phyloP scores from a whole-genome alignment of 371 early-diverging fungal species.

The Mortierella sp. region DNA sequence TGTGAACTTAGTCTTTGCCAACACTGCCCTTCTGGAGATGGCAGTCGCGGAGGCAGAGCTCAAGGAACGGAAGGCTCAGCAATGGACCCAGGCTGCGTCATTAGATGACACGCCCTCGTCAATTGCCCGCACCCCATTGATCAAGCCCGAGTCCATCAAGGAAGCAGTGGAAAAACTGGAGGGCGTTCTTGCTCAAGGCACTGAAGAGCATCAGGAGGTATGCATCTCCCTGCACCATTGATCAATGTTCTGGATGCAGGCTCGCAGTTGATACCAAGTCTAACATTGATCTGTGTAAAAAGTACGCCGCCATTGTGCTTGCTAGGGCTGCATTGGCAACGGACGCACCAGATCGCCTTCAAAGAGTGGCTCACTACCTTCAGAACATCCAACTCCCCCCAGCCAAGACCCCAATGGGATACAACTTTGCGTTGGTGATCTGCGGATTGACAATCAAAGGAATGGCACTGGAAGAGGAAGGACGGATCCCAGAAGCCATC shows the following conservation, averaged over 20 bases:
- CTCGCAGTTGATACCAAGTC: too few relatives aligned
- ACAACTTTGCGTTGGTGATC: conserved; percentile 61
- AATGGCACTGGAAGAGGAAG: conserved; percentile 64
- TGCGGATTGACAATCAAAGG: conserved; percentile 68
- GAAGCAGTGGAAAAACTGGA: conserved; percentile 43
- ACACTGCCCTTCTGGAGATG: conserved; percentile 48
- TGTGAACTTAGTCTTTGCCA: conserved; percentile 25
- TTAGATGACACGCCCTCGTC: conserved; percentile 49
- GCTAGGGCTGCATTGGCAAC: conserved; percentile 47
- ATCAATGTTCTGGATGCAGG: not conserved
- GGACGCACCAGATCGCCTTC: conserved; percentile 45
- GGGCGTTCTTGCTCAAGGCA: conserved; percentile 24
- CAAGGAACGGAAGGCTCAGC: conserved; percentile 16
- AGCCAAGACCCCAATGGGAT: conserved; percentile 56
- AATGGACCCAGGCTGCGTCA: conserved; percentile 26
- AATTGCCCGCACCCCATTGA: conserved; percentile 31
- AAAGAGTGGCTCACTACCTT: conserved; percentile 43
- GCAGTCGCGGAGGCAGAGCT: conserved; percentile 43
- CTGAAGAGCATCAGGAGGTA: conserved; percentile 53
- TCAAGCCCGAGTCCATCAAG: conserved; percentile 35
- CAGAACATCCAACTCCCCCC: conserved; percentile 52
- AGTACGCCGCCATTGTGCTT: conserved; percentile 45
- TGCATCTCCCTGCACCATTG: not conserved
- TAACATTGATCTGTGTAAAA: not conserved
- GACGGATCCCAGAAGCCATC: conserved; percentile 59